Evolutionary conservation across 768 basidiomycete species (phyloP).

Genomic region (Tephrocybe sp.): DNA sequence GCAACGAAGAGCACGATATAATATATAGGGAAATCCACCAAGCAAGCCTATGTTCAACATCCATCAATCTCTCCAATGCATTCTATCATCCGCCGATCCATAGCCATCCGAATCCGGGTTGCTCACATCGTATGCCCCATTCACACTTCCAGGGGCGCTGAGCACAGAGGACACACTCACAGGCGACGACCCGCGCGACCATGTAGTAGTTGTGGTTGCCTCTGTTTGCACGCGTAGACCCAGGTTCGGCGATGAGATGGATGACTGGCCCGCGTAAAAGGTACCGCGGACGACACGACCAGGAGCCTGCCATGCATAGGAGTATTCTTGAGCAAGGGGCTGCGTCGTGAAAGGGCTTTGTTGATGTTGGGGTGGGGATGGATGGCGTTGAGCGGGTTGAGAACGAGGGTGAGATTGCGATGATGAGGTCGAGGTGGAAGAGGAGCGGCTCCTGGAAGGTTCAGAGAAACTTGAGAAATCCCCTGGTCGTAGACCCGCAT

Average conservation of each 20-base stretch:
- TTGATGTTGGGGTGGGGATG: not conserved
- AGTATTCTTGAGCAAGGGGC: conserved; percentile 4
- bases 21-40: not conserved
- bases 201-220: not conserved
- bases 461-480: conserved; percentile 6
- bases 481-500: not conserved
- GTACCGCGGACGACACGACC: conserved; percentile 10
- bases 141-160: not conserved
- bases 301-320: conserved; percentile 4
- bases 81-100: conserved; percentile 7
- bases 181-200: conserved; percentile 9
- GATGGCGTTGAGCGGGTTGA: conserved; percentile 5
- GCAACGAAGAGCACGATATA: not conserved
- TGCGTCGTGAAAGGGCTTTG: conserved; percentile 7
- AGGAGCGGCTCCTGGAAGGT: conserved; percentile 21
- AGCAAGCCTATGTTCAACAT: not conserved
- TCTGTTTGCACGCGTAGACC: conserved; percentile 11
- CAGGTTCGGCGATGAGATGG: conserved; percentile 18
- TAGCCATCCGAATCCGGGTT: conserved; percentile 11
- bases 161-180: conserved; percentile 2
- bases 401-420: too few relatives aligned
- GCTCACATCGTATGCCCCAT: conserved; percentile 7
- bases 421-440: conserved; percentile 16
- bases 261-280: conserved; percentile 10
- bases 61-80: not conserved